Percentiles rank a stretch among this genome's conserved stretches.
Evolutionary conservation across 2,329 filamentous ascomycete genomes (phyloP).

Genomic region (Annulohypoxylon truncatum): DNA sequence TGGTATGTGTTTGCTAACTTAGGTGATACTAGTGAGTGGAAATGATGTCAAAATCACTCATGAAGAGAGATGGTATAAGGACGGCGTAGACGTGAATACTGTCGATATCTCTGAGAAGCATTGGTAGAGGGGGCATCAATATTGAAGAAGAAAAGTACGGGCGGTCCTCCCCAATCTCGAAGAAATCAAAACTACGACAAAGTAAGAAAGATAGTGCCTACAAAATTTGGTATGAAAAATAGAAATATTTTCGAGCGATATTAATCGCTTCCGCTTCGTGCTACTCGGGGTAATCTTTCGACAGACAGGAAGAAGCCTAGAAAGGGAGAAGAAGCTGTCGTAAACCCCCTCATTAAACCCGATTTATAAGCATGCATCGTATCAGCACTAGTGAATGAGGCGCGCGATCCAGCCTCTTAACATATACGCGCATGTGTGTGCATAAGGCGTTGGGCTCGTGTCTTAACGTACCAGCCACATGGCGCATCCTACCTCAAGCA

Average conservation of each 20-base stretch:
- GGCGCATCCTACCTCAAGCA: slow-evolving; percentile 1
- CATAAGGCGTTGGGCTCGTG: not conserved
- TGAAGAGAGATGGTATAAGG: slow-evolving; percentile 74
- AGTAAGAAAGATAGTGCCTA: not conserved
- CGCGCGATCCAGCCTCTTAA: slow-evolving; percentile 12
- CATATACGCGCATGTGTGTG: not conserved
- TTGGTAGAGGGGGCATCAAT: slow-evolving; percentile 61
- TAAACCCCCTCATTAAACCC: not conserved
- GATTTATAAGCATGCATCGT: not conserved
- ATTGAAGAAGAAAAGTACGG: not conserved
- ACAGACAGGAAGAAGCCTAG: not conserved
- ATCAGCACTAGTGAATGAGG: not conserved
- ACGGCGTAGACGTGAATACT: slow-evolving; percentile 74
- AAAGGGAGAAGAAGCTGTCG: not conserved
- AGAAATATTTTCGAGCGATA: not conserved
- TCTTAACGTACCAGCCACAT: slow-evolving; percentile 12
- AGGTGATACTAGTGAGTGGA: slow-evolving; percentile 65
- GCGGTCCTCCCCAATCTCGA: not conserved
- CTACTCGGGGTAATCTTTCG: not conserved
- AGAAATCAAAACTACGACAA: not conserved
- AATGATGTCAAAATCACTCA: slow-evolving; percentile 75
- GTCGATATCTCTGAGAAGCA: slow-evolving; percentile 75
- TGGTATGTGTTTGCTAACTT: slow-evolving; percentile 3
- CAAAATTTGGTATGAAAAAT: not conserved
- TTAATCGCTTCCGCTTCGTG: not conserved